Evolutionary conservation across 805 yeast species (phyloP).

Genomic region (Lachancea thermotolerans): DNA sequence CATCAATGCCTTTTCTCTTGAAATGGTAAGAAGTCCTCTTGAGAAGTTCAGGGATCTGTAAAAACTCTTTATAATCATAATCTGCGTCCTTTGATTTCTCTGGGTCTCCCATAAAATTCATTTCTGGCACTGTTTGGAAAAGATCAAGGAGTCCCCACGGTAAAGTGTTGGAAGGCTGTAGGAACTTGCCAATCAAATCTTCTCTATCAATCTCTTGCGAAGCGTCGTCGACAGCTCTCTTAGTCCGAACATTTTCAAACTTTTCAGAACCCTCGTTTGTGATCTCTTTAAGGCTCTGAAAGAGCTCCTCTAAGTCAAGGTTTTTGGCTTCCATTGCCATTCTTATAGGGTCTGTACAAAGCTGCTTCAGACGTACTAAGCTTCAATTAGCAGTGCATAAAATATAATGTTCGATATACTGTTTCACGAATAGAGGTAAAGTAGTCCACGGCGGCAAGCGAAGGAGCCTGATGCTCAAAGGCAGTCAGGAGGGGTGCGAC

Average conservation of each 20-base stretch:
- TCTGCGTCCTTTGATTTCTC: constrained; percentile 8
- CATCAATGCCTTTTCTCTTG: constrained; percentile 69
- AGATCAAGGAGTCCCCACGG: constrained; percentile 66
- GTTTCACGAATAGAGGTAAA: no score
- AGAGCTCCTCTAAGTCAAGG: constrained; percentile 16
- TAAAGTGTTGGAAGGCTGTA: constrained; percentile 57
- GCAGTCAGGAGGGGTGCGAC: no score
- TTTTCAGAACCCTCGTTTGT: constrained; percentile 12
- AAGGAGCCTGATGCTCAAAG: no score
- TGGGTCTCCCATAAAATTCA: constrained; percentile 17
- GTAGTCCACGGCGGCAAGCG: no score
- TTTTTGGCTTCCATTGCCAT: no score
- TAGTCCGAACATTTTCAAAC: constrained; percentile 41
- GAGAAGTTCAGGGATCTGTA: constrained; percentile 52
- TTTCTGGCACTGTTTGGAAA: constrained; percentile 51
- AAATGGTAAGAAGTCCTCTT: constrained; percentile 61
- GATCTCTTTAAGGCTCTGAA: constrained; percentile 16
- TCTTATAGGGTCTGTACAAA: no score
- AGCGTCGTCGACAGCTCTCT: constrained; percentile 8
- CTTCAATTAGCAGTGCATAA: no score
- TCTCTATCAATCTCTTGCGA: constrained; percentile 11
- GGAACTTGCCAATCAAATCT: constrained; percentile 35
- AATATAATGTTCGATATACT: no score
- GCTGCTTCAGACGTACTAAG: no score
- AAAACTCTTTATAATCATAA: constrained; percentile 38